A percentile compares a stretch with the other conserved stretches of the same genome.
phyloP scores from a whole-genome alignment of 2,329 filamentous ascomycete genomes.

The Fusarium azukiicola region DNA sequence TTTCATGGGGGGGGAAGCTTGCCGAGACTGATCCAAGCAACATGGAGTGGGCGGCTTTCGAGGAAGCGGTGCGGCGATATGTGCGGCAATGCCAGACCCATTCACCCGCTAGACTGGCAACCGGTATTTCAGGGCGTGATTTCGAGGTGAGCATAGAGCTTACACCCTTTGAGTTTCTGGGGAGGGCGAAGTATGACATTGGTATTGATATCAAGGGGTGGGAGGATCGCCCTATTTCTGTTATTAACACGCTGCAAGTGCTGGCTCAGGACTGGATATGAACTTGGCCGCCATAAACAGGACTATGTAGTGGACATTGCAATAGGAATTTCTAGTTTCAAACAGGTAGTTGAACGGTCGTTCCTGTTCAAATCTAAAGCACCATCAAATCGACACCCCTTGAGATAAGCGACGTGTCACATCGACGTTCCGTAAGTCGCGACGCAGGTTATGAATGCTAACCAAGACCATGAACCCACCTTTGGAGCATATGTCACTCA shows the following conservation, averaged over 20 bases:
- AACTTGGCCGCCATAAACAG: fast-evolving
- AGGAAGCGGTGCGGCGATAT: not conserved
- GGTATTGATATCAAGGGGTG: not conserved
- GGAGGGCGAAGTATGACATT: not conserved
- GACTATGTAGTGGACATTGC: not conserved
- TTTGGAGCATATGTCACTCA: not conserved
- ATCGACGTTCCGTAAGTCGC: too few species aligned
- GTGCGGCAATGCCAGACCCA: not conserved
- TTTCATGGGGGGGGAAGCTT: not conserved
- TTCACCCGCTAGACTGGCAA: not conserved
- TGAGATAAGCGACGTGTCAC: not conserved
- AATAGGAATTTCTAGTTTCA: too few species aligned
- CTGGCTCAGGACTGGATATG: not conserved
- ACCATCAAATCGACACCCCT: not conserved
- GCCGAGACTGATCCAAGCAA: not conserved
- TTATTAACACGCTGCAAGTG: not conserved
- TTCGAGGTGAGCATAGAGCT: not conserved
- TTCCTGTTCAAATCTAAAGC: too few species aligned
- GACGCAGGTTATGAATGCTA: not conserved
- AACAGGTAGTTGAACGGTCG: too few species aligned
- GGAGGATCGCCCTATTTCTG: not conserved
- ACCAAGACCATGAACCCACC: not conserved
- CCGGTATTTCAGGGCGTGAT: not conserved
- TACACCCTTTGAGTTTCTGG: not conserved
- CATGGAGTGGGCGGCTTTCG: not conserved